phyloP scores from a whole-genome alignment of 2,329 filamentous ascomycete species.

The Scytalidium lignicola region DNA sequence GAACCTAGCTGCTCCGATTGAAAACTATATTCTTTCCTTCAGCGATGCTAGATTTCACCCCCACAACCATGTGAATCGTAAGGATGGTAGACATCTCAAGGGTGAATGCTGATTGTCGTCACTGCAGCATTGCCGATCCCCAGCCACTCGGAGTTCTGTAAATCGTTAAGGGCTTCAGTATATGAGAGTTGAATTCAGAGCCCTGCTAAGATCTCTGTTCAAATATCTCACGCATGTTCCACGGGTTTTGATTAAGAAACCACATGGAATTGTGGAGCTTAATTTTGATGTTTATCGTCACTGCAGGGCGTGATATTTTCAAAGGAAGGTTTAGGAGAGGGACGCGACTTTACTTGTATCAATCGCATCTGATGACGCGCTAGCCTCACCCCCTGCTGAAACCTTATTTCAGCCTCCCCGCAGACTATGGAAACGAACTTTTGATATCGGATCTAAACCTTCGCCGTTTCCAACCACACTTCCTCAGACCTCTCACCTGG shows the following conservation, averaged over 20 bases:
- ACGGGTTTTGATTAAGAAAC: constrained; percentile 11
- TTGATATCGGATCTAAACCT: neutral
- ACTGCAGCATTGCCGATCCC: constrained; percentile 11
- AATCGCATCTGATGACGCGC: neutral
- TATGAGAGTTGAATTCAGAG: neutral
- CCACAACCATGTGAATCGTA: neutral
- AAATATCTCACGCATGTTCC: constrained; percentile 25
- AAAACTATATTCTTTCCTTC: constrained; percentile 30
- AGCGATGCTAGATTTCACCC: constrained; percentile 14
- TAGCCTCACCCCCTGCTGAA: neutral
- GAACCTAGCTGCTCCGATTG: constrained; percentile 30
- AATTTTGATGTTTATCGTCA: constrained; percentile 27
- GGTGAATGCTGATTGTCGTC: constrained; percentile 25
- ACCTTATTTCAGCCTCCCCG: constrained; percentile 3
- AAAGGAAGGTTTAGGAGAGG: constrained; percentile 52
- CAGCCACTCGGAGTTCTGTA: neutral
- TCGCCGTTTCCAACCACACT: neutral
- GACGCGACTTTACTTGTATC: constrained; percentile 54
- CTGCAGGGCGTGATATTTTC: constrained; percentile 20
- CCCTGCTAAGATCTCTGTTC: constrained; percentile 34
- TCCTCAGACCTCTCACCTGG: constrained; percentile 1
- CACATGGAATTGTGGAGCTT: constrained; percentile 26
- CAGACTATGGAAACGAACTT: neutral
- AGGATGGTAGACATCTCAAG: constrained; percentile 20
- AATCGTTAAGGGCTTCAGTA: neutral